Base-by-base conservation (phyloP, 2,329 filamentous ascomycete species). In the Diaporthe caulivora region DNA sequence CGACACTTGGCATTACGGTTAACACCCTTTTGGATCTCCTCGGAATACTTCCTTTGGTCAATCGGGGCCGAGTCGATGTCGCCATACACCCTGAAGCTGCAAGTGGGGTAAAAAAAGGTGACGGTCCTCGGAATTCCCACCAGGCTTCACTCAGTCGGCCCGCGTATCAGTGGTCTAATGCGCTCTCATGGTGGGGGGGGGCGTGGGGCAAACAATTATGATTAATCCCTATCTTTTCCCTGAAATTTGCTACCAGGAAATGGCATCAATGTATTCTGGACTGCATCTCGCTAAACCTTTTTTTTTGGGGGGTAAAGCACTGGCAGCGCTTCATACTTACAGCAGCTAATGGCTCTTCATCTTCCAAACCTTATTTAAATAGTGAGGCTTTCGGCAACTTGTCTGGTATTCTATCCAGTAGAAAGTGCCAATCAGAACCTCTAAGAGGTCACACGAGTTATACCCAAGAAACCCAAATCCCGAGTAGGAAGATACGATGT, bases 1-100 rank as follows among this genome's bases (percentile, higher is more conserved):
- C 58, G n/a, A 62, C 58, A 62, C 58, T 62, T 62, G 58, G 58
- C 58, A 62, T 62, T 62, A 62, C 58, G 3, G 10, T 21, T 62
- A 18, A 18, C 15, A 47, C 24, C 40, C 11, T 44, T 44, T 44
- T 31, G 40, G 17, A 47, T 47, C 24, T 62, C 58, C 58, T 62
- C 57, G 58, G 57, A n/a, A 21, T 11, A 21, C 57, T 62, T 44
- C 40, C 40, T 37, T 31, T 13, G 17, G 57, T 29, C 24, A 29
- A 47, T 62, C 26, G 24, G 24, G 18, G 17, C 9, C 37, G 29
- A 24, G 15, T 44, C 37, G 57, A 62, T 62, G 57, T 62, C 57
- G 57, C 57, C 57, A 62, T 62, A 62, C 57, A 62, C 57, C 57
- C 57, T 62, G 57, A 62, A 44, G 57, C 40, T 15, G 17, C 15